Conservation (phyloP, 2,329 filamentous ascomycete species). For the Aspergillus sergii region DNA sequence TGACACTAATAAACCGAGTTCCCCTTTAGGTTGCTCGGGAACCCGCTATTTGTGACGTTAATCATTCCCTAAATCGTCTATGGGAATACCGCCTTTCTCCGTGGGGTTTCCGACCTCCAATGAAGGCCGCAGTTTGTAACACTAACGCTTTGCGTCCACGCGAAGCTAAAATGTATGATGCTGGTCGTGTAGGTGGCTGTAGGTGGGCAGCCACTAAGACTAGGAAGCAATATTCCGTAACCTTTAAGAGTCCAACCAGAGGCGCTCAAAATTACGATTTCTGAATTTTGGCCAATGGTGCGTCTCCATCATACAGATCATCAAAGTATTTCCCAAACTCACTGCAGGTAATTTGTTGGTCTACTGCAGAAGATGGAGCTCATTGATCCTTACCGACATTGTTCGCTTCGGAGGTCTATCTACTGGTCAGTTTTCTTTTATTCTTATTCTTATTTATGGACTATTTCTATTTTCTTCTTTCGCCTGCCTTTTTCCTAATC, state of each 20-base stretch:
- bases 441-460: no score
- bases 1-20: neutral
- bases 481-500: neutral
- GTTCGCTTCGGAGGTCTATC: conserved; percentile 15
- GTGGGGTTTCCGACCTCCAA: conserved; percentile 7
- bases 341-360: conserved; percentile 20
- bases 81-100: conserved; percentile 1
- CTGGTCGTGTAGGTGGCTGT: conserved; percentile 4
- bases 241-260: neutral
- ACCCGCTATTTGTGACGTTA: neutral
- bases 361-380: conserved; percentile 17
- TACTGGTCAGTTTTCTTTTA: neutral
- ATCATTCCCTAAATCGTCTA: conserved; percentile 6
- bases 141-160: conserved; percentile 5
- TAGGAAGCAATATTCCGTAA: neutral
- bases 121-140: conserved; percentile 3
- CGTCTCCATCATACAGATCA: conserved; percentile 9
- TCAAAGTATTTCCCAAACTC: conserved; percentile 11
- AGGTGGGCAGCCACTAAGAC: neutral
- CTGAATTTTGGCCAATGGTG: conserved; percentile 7
- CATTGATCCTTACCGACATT: conserved; percentile 18
- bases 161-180: neutral
- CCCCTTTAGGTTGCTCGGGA: neutral
- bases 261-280: neutral
- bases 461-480: neutral